Evolutionary conservation across 331 rosid genomes (phyloP), one percentile per base, ranked within the genome.

Genomic region (Rosa hybrid): DNA sequence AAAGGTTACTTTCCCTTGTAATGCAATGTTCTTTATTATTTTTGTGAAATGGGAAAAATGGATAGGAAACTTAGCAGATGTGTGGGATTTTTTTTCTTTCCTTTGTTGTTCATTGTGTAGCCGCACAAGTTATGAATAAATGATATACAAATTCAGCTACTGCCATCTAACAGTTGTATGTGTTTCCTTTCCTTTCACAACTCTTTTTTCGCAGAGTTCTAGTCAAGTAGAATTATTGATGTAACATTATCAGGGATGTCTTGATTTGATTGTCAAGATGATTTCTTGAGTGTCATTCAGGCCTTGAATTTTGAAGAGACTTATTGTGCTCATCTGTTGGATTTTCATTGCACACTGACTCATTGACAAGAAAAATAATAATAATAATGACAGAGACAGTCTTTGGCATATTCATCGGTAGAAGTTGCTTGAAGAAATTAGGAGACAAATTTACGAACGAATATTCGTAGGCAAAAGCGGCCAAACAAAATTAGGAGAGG

Each of bases 221-320:
- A 7, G 71, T 34, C 20, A 8, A 34, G 34, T 65, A 34, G 10
- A 25, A 14, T 65, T 27, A 2, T 7, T 34, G 21, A 65, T 34
- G 45, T 8, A 65, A 14, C 12, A 30, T 2, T 30, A 13, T 65
- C n/a, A 34, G 71, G 46, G 18, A 34, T 34, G 20, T 34, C 45
- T 21, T 30, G 12, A 27, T 64, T 17, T 64, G 44, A 2, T 41
- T 68, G 25, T 41, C 39, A 25, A 39, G 72, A n/a, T 68, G 72
- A 39, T 68, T 68, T 49, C 72, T 39, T n/a, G 30, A 68, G 50
- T 68, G 30, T 41, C 49, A 67, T 67, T 67, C 38, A 67, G 69
- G 69, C 23, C 65, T 59, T 34, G 39, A 34, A 34, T 34, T 34
- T 34, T 34, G 39, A 34, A 3, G 38, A 34, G 39, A 34, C 39